phyloP scores from a whole-genome alignment of 2,329 filamentous ascomycete species.

The Fusarium guadeloupense region DNA sequence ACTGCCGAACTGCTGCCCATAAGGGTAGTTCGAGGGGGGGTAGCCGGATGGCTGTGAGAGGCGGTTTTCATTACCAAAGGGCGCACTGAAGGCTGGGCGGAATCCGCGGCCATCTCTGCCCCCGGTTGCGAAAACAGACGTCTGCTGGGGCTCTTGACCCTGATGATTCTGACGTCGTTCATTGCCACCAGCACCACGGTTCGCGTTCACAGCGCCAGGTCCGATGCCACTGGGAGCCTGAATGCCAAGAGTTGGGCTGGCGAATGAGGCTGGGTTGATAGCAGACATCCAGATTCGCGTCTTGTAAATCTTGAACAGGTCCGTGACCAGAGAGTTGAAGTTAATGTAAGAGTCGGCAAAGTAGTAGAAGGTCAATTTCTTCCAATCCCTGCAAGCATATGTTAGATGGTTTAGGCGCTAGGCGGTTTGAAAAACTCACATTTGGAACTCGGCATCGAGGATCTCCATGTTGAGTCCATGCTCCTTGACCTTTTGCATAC shows the following conservation, averaged over 20 bases:
- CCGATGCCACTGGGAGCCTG: conserved; percentile 74
- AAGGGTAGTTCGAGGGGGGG: conserved; percentile 50
- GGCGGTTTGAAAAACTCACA: conserved; percentile 68
- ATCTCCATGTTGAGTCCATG: conserved; percentile 98
- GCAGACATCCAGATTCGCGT: conserved; percentile 99
- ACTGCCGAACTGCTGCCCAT: conserved; percentile 42
- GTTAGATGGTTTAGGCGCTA: conserved; percentile 7
- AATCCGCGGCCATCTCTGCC: conserved; percentile 53
- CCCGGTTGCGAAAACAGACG: conserved; percentile 49
- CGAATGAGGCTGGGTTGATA: conserved; percentile 96
- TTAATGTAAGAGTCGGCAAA: conserved; percentile 99
- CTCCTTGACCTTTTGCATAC: conserved; percentile 95
- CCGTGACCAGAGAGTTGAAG: conserved; percentile 96
- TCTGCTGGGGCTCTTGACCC: conserved; percentile 46
- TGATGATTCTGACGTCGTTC: conserved; percentile 63
- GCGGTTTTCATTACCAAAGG: conserved; percentile 55
- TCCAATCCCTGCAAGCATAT: conserved; percentile 81
- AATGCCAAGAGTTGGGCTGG: conserved; percentile 77
- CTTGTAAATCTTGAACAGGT: conserved; percentile 99
- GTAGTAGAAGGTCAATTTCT: conserved; percentile 99
- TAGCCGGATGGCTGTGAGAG: conserved; percentile 50
- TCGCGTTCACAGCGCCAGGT: conserved; percentile 70
- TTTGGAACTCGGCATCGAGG: conserved; percentile 96
- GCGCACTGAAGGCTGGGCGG: conserved; percentile 54
- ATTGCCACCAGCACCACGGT: conserved; percentile 53